Evolutionary conservation across 768 basidiomycete species (phyloP).

Genomic region (Serpula lacrymans): DNA sequence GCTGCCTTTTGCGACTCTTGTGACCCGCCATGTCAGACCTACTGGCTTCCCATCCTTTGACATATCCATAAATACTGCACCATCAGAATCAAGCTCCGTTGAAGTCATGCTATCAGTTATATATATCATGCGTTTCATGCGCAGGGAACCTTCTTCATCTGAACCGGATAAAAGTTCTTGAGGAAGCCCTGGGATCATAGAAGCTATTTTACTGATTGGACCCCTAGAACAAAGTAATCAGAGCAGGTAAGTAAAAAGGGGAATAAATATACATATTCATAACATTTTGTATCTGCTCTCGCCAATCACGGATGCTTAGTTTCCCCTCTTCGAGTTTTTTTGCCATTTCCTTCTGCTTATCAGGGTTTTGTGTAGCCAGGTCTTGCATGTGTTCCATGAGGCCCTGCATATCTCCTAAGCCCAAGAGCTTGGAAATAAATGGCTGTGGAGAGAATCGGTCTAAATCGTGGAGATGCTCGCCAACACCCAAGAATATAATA

Average conservation of each 20-base stretch:
- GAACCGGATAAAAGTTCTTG: constrained; percentile 88
- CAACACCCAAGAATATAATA: constrained; percentile 97
- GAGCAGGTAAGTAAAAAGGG: constrained; percentile 5
- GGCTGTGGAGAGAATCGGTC: constrained; percentile 95
- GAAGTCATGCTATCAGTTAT: constrained; percentile 99
- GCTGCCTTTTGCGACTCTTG: constrained; percentile 87
- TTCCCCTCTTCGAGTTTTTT: constrained; percentile 98
- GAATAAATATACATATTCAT: constrained; percentile 85
- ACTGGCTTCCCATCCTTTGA: constrained; percentile 81
- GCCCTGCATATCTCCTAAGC: constrained; percentile 94
- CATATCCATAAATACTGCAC: constrained; percentile 81
- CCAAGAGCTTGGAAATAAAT: constrained; percentile 94
- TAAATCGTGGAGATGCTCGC: constrained; percentile 96
- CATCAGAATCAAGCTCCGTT: constrained; percentile 91
- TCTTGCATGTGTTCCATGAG: constrained; percentile 99
- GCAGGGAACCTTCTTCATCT: constrained; percentile 86
- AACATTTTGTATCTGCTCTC: constrained; percentile 94
- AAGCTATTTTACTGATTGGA: constrained; percentile 97
- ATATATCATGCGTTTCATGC: constrained; percentile 97
- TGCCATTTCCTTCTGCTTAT: constrained; percentile 96
- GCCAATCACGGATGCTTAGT: constrained; percentile 94
- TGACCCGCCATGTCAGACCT: constrained; percentile 88
- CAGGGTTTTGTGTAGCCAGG: constrained; percentile 87
- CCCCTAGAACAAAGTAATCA: constrained; percentile 57
- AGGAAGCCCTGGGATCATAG: constrained; percentile 97